A percentile compares a stretch with the other conserved stretches of the same genome.
phyloP scores from a whole-genome alignment of 2,329 filamentous ascomycete genomes.

The Epichloe elymi region DNA sequence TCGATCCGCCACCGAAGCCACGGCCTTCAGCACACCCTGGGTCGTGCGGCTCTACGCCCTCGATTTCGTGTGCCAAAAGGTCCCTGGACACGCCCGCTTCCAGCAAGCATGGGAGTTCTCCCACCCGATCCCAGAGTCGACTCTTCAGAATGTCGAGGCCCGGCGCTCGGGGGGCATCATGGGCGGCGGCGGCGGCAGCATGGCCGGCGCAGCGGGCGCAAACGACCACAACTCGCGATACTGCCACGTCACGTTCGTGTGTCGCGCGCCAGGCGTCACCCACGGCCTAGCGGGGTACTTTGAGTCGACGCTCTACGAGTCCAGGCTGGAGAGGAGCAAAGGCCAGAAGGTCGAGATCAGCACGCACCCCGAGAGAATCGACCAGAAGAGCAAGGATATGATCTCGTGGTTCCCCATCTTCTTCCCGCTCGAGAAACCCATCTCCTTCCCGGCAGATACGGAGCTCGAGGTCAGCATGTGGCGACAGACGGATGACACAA shows the following conservation, averaged over 20 bases:
- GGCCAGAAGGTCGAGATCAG: constrained; percentile 65
- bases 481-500: constrained; percentile 86
- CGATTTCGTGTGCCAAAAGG: constrained; percentile 63
- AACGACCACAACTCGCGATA: constrained; percentile 89
- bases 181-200: constrained; percentile 57
- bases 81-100: constrained; percentile 47
- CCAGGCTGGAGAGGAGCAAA: constrained; percentile 23
- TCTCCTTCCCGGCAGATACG: constrained; percentile 72
- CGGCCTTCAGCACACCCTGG: constrained; percentile 81
- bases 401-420: constrained; percentile 99
- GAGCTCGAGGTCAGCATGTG: constrained; percentile 90
- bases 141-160: constrained; percentile 41
- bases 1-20: constrained; percentile 46
- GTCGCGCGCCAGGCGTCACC: constrained; percentile 65
- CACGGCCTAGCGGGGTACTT: constrained; percentile 94
- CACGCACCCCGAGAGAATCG: constrained; percentile 85
- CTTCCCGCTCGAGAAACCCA: constrained; percentile 84
- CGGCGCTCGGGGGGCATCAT: constrained; percentile 49
- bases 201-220: constrained; percentile 61
- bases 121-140: constrained; percentile 53
- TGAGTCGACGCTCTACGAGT: constrained; percentile 81
- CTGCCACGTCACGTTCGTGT: constrained; percentile 65
- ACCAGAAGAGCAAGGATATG: constrained; percentile 90
- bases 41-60: constrained; percentile 86
- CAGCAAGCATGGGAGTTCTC: constrained; percentile 70